Percentiles rank a stretch among this genome's conserved stretches.
These are phyloP conservation scores for Cercospora sp. DNA, from an alignment of 2,329 filamentous ascomycete species.

Conservation along the genomic window DNA sequence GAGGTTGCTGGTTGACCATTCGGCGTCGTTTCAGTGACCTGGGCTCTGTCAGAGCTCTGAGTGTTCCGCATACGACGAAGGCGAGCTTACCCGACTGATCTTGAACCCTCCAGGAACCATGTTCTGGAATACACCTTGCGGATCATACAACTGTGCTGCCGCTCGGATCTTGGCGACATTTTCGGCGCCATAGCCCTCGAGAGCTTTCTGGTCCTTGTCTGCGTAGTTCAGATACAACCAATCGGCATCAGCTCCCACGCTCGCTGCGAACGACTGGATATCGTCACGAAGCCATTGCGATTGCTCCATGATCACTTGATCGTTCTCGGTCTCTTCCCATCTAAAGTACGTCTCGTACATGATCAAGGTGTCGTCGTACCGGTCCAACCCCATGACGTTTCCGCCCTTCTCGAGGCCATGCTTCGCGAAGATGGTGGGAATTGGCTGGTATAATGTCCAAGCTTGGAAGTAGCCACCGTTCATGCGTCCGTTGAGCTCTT, in stretches of 20 bases:
- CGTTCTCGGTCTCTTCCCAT: constrained; percentile 15
- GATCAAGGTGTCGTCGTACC: constrained; percentile 33
- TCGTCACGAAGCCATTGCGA: constrained; percentile 22
- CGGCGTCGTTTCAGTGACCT: background rate
- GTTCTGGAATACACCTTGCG: constrained; percentile 20
- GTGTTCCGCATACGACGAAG: background rate
- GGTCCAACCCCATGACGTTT: constrained; percentile 42
- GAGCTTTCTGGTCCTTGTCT: constrained; percentile 19
- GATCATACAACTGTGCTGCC: constrained; percentile 21
- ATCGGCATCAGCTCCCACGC: constrained; percentile 16
- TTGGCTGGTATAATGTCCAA: constrained; percentile 21
- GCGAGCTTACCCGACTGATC: constrained; percentile 19
- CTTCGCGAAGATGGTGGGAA: constrained; percentile 37
- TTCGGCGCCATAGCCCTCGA: constrained; percentile 22
- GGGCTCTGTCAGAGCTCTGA: constrained; percentile 4
- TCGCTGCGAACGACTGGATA: constrained; percentile 12
- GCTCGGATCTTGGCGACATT: constrained; percentile 23
- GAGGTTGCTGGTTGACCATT: background rate
- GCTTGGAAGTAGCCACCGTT: constrained; percentile 10
- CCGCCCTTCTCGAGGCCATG: constrained; percentile 34
- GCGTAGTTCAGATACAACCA: constrained; percentile 27
- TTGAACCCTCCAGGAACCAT: constrained; percentile 28
- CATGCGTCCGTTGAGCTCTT: constrained; percentile 9
- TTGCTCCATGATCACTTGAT: constrained; percentile 20
- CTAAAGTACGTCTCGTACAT: constrained; percentile 24